Percentiles rank a stretch among this genome's conserved stretches.
Conservation (phyloP, 768 basidiomycete genomes). For the Tremella yokohamensis region DNA sequence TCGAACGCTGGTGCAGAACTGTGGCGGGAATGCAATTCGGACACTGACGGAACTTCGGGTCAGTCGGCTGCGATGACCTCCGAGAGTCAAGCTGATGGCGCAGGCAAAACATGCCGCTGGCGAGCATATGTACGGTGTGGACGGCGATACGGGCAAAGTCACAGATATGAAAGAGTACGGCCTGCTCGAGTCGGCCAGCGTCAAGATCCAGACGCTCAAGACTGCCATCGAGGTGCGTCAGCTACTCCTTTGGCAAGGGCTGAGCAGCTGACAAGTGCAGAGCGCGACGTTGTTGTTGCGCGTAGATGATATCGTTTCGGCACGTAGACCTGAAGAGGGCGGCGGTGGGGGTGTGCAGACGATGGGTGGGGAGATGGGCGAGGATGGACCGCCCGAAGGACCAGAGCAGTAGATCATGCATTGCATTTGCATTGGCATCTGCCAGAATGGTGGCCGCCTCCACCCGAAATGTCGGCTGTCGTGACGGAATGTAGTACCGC, state of each 20-base stretch:
- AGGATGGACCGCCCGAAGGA: slow-evolving; percentile 19
- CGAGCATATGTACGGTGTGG: slow-evolving; percentile 85
- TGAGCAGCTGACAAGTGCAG: slow-evolving; percentile 48
- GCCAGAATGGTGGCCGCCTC: no score
- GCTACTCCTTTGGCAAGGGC: not conserved
- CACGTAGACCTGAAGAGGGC: slow-evolving; percentile 44
- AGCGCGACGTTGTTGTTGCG: slow-evolving; percentile 86
- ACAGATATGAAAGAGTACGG: slow-evolving; percentile 94
- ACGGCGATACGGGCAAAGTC: slow-evolving; percentile 92
- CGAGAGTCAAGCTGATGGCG: not conserved
- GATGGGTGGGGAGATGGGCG: slow-evolving; percentile 45
- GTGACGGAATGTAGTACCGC: no score
- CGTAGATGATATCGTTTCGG: slow-evolving; percentile 80
- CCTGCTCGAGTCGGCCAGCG: slow-evolving; percentile 89
- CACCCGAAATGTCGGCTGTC: no score
- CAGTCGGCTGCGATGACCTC: slow-evolving; percentile 41
- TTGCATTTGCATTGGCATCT: not conserved
- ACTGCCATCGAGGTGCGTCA: slow-evolving; percentile 81
- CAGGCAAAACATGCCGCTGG: slow-evolving; percentile 94
- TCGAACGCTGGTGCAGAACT: slow-evolving; percentile 88
- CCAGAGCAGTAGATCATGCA: slow-evolving; percentile 18
- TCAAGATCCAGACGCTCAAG: slow-evolving; percentile 97
- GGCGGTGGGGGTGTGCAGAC: slow-evolving; percentile 48
- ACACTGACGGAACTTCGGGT: slow-evolving; percentile 89
- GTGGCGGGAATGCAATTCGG: slow-evolving; percentile 89